Base-by-base conservation (phyloP, 2,329 filamentous ascomycete genomes). In the Pseudogymnoascus sp. region DNA sequence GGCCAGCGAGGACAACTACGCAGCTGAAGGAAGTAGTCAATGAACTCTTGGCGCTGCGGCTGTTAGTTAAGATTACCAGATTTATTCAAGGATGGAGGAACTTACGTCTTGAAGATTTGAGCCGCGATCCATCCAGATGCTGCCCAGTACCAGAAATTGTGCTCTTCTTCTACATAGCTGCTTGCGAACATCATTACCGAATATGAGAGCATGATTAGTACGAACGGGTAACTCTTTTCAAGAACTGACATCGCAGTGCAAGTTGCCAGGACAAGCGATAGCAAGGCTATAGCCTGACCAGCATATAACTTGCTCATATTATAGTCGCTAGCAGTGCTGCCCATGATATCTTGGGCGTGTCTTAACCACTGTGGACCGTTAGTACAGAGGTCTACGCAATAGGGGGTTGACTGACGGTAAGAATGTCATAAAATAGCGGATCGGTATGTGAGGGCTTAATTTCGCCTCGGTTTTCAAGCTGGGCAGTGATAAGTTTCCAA, bases 71-170 rank as follows among this genome's bases (percentile, higher is more conserved):
- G 10, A 74, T 68, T 26, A 53, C 59, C 26, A 19, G 53, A 10
- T 37, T 13, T 23, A 7, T 31, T 23, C 4, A 0, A 31, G 17
- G 40, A 10, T 17, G 4, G 50, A 7, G 17, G 9, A 23, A 59
- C 64, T 10, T 65, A 72, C 70, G 77, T 76, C 67, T 78, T 81
- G 44, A 83, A 67, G 33, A 78, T 79, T 11, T 88, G 76, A 31
- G 80, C 77, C 1, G 79, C 75, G 33, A 89, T 72, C 90, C 90
- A 96, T 6, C 85, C 83, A 0, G 88, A 87, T 0, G 88, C 83
- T 1, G 85, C 77, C 92, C 93, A 97, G 76, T 99, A 97, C 95
- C 95, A 99, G 73, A 96, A 97, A 68, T 97, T 91, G 60, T 99
- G 95, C 74, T 99, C 95, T 76, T 99, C 95, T 75, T 99, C 95